Conservation (phyloP, 169 alveolate genomes). For the Babesia ovata region DNA sequence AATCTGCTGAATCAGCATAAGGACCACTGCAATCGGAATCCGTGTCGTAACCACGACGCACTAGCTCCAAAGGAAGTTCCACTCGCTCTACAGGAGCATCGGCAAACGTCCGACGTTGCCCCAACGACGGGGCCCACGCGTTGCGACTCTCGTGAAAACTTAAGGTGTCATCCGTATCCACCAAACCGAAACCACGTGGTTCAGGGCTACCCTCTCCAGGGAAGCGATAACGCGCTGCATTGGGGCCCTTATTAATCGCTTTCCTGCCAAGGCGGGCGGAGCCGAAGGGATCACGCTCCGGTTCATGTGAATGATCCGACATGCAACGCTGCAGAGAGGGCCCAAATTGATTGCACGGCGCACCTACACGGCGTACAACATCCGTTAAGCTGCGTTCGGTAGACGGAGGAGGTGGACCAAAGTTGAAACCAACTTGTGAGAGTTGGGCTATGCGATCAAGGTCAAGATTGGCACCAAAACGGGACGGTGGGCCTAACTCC, state of each 20-base stretch:
- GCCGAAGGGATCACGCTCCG: conserved; percentile 7
- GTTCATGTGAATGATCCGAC: not conserved
- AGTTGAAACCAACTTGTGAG: not conserved
- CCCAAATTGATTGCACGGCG: not conserved
- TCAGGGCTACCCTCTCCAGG: not conserved
- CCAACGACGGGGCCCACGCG: conserved; percentile 6
- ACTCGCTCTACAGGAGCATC: not conserved
- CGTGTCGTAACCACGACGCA: not conserved
- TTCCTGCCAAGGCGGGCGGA: not conserved
- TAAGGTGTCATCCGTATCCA: not conserved
- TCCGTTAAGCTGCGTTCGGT: conserved; percentile 1
- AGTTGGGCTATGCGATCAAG: not conserved
- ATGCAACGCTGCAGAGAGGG: not conserved
- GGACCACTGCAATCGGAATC: not conserved
- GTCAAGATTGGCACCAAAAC: too few species aligned
- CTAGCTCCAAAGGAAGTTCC: conserved; percentile 23
- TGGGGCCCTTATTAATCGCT: not conserved
- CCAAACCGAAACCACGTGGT: not conserved
- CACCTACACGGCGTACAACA: not conserved
- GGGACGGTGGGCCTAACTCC: too few species aligned
- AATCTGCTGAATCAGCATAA: not conserved
- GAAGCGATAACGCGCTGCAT: not conserved
- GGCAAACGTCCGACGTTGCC: not conserved
- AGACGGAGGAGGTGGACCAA: not conserved
- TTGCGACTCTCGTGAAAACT: not conserved